Evolutionary conservation across 805 yeast species (phyloP).

Genomic region (Ogataea allantospora): DNA sequence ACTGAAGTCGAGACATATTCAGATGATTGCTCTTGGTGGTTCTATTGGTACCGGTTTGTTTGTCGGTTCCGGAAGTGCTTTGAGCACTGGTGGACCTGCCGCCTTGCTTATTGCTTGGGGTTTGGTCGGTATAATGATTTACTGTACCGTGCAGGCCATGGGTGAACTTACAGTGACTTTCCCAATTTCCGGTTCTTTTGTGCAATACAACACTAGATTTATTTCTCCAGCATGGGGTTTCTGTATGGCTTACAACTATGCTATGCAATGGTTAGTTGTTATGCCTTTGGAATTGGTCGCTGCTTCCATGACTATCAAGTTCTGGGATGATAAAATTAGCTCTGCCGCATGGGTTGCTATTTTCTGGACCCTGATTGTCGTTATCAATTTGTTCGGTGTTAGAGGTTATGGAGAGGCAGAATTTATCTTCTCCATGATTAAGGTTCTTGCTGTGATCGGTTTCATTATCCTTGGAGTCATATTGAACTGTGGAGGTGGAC

Average conservation of each 20-base stretch:
- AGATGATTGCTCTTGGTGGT: slow-evolving; percentile 83
- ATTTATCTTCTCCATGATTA: slow-evolving; percentile 51
- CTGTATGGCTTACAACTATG: slow-evolving; percentile 60
- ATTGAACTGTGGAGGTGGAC: slow-evolving; percentile 64
- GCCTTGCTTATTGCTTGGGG: slow-evolving; percentile 60
- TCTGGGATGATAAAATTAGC: slow-evolving; percentile 44
- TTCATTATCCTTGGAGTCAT: slow-evolving; percentile 56
- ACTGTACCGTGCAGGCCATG: slow-evolving; percentile 60
- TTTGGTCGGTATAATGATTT: slow-evolving; percentile 59
- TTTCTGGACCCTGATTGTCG: slow-evolving; percentile 49
- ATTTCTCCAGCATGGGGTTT: slow-evolving; percentile 59
- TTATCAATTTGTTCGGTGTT: slow-evolving; percentile 60
- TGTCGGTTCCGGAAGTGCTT: slow-evolving; percentile 66
- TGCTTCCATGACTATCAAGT: slow-evolving; percentile 49
- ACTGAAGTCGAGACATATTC: slow-evolving; percentile 63
- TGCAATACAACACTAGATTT: slow-evolving; percentile 58
- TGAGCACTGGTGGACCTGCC: slow-evolving; percentile 73
- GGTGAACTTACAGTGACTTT: slow-evolving; percentile 64
- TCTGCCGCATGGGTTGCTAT: slow-evolving; percentile 58
- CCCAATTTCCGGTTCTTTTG: slow-evolving; percentile 64
- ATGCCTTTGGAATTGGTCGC: slow-evolving; percentile 57
- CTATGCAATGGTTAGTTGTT: slow-evolving; percentile 53
- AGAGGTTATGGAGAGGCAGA: slow-evolving; percentile 71
- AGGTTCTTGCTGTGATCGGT: slow-evolving; percentile 57
- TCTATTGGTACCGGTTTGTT: slow-evolving; percentile 82